A percentile compares a stretch with the other conserved stretches of the same genome.
Conservation (phyloP, 441 rosid species). For the Arabidopsis lyrata region DNA sequence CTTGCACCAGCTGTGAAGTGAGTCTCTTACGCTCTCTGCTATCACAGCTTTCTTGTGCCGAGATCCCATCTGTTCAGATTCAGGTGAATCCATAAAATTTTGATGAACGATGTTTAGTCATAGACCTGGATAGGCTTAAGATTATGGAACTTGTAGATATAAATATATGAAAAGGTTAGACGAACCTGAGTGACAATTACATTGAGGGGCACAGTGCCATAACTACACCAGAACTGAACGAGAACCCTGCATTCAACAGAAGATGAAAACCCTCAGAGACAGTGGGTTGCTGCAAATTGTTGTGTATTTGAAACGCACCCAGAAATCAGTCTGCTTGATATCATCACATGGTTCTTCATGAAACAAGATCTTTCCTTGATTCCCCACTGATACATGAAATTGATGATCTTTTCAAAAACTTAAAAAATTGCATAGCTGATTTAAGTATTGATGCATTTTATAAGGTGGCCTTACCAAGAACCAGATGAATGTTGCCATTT, state of each 20-base stretch:
- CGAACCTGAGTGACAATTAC: slow-evolving; percentile 88
- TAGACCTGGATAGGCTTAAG: not conserved
- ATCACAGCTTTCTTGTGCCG: slow-evolving; percentile 80
- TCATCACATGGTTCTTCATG: slow-evolving; percentile 88
- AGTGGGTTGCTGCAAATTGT: not conserved
- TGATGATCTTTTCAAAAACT: not conserved
- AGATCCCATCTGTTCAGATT: slow-evolving; percentile 78
- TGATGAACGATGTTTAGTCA: not conserved
- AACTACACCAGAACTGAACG: slow-evolving; percentile 97
- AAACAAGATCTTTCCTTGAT: slow-evolving; percentile 82
- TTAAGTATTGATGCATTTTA: slow-evolving; percentile 1
- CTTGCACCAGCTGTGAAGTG: slow-evolving; percentile 96
- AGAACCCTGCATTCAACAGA: slow-evolving; percentile 63
- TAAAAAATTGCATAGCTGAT: not conserved
- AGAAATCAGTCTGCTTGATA: slow-evolving; percentile 68
- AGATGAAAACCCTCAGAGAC: slow-evolving; percentile 6
- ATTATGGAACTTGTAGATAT: not conserved
- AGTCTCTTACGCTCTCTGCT: slow-evolving; percentile 85
- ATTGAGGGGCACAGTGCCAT: slow-evolving; percentile 87
- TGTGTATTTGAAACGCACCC: slow-evolving; percentile 59
- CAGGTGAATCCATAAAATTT: not conserved
- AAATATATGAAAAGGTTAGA: not conserved
- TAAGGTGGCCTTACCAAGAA: slow-evolving; percentile 66
- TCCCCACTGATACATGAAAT: slow-evolving; percentile 71
- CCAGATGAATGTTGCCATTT: slow-evolving; percentile 98